Evolutionary conservation across 78 protist species (phyloP).

Genomic region (Dictyostelium firmibasis): DNA sequence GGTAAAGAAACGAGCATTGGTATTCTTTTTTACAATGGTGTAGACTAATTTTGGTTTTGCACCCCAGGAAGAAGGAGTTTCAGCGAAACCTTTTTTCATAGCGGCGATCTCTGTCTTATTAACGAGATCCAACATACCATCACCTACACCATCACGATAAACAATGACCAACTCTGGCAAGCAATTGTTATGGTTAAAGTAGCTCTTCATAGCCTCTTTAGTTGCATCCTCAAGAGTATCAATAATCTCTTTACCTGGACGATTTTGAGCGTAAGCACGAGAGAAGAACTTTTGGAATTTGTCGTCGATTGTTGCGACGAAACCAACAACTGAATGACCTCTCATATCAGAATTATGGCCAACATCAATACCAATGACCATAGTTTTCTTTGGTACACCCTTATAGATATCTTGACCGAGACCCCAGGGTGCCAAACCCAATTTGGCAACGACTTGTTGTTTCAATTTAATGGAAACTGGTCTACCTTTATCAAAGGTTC

Average conservation of each 20-base stretch:
- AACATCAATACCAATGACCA: conserved; percentile 57
- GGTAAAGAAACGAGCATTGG: conserved; percentile 60
- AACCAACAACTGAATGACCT: conserved; percentile 32
- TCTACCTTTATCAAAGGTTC: not conserved
- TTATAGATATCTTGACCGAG: not conserved
- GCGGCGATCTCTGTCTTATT: conserved; percentile 9
- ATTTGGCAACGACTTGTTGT: conserved; percentile 20
- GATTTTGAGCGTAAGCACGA: not conserved
- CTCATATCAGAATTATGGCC: conserved; percentile 28
- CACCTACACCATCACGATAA: conserved; percentile 79
- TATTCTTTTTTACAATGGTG: conserved; percentile 72
- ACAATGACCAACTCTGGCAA: conserved; percentile 22
- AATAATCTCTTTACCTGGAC: conserved; percentile 52
- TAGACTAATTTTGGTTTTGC: conserved; percentile 36
- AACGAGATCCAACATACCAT: conserved; percentile 52
- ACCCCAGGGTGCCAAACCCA: conserved; percentile 43
- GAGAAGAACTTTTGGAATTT: not conserved
- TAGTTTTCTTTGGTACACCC: conserved; percentile 4
- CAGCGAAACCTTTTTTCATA: not conserved
- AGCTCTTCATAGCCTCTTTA: not conserved
- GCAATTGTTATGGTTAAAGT: not conserved
- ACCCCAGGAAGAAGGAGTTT: conserved; percentile 9
- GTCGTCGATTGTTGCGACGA: conserved; percentile 14
- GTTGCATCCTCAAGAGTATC: not conserved
- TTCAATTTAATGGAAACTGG: not conserved